Base-by-base conservation (phyloP, 345 rosid species). In the Firmiana major region DNA sequence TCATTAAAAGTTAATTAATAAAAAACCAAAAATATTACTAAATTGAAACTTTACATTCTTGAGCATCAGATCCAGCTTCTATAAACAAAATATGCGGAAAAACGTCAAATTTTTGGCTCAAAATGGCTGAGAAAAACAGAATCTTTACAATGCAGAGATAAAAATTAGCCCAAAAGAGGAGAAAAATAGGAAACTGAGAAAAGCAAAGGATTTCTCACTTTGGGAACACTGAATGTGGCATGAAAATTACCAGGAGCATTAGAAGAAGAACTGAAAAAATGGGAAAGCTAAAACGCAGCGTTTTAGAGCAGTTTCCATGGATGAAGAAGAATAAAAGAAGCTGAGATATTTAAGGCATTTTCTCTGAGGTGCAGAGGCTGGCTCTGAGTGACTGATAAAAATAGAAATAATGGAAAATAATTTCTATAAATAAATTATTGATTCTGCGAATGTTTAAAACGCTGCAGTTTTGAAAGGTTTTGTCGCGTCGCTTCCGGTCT, bases 81-180 rank as follows among this genome's bases (percentile, higher is more conserved):
- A 67, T 70, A 11, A 68, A 38, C 42, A 76, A 59, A 51, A 55
- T 51, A 66, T 17, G 63, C 51, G 9, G 43, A 67, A 42, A 51
- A 62, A 59, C 48, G 15, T 19, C 26, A 57, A 63, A 38, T 10
- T 31, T 57, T 40, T n/a, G 62, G 79, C 69, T 54, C 43, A 75
- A 38, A 81, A 21, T 19, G 63, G 81, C 46, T 53, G 55, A 77
- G 24, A 73, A 36, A 13, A 64, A 78, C 51, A 62, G 63, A 83
- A 21, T 63, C 16, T n/a, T 58, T 58, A 76, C 53, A 85, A 89
- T 86, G 93, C 78, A 86, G 65, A 68, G 79, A 79, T 22, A n/a
- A 68, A 78, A 64, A 65, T 17, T 1, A 80, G 0, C 77, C 45
- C 63, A 26, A 31, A 75, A 68, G 51, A 26, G 10, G 42, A 42